Evolutionary conservation across 257 asterid species (phyloP), one percentile per base, ranked within the genome.

Genomic region (Jaltomata sinuosa): DNA sequence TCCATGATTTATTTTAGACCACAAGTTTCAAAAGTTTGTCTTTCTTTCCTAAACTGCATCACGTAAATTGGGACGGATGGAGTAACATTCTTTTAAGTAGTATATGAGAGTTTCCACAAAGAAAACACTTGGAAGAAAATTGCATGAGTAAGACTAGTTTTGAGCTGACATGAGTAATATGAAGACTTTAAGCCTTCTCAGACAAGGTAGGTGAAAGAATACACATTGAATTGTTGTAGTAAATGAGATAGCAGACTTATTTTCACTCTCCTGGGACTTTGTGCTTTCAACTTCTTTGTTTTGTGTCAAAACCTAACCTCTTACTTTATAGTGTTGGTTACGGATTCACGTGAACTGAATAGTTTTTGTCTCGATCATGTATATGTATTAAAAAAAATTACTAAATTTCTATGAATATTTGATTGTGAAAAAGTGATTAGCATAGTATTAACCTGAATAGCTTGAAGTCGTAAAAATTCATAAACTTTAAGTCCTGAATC

Each of bases 41-140:
- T n/a, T n/a, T n/a, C n/a, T n/a, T n/a, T n/a, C n/a, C n/a, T n/a
- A n/a, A n/a, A n/a, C n/a, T n/a, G n/a, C n/a, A n/a, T n/a, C n/a
- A n/a, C n/a, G n/a, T n/a, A n/a, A n/a, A n/a, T n/a, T n/a, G n/a
- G 0, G 31, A 27, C 36, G 36, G 0, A 25, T 2, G 0, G 0
- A 16, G 0, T 34, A 32, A 32, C 62, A 54, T 21, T 50, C 27
- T 54, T n/a, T 54, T 59, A n/a, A 59, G 34, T 71, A 40, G 29
- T 74, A 40, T 71, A 47, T 74, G 36, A 25, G 22, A 45, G 4
- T 74, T 47, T 76, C 61, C 81, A 22, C 57, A 45, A 74, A 74
- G 80, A 38, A 69, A 34, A 71, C 34, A 74, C 57, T 22, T 45
- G 59, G 36, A 72, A 42, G 25, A 72, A 25, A 74, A 22, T 14